Evolutionary conservation across 345 rosid genomes (phyloP).

Genomic region (Erodium maritimum): DNA sequence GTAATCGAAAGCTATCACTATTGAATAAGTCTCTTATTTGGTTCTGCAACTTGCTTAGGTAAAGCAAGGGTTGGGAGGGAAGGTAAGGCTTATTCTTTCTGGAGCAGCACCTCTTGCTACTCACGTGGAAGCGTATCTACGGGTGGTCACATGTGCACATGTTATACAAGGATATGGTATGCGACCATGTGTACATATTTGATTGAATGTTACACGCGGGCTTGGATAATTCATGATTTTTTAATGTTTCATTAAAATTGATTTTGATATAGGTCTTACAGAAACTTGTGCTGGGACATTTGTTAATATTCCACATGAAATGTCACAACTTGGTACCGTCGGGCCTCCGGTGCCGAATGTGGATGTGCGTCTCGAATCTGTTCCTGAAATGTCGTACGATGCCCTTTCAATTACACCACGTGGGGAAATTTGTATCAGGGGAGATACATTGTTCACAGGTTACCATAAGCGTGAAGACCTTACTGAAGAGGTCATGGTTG

Average conservation of each 20-base stretch:
- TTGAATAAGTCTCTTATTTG: conserved; percentile 3
- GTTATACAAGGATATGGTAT: conserved; percentile 98
- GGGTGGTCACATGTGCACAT: conserved; percentile 93
- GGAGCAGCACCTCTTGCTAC: conserved; percentile 91
- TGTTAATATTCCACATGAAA: conserved; percentile 72
- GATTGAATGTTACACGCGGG: too few relatives aligned
- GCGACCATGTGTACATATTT: neutral
- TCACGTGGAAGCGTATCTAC: conserved; percentile 77
- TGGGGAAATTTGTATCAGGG: conserved; percentile 82
- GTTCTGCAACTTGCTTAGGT: conserved; percentile 35
- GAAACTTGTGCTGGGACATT: conserved; percentile 95
- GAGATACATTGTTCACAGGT: conserved; percentile 69
- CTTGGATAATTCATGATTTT: neutral
- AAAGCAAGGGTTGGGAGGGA: conserved; percentile 88
- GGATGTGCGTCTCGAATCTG: conserved; percentile 79
- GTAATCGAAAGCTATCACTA: neutral
- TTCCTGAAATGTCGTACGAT: conserved; percentile 92
- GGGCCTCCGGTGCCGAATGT: conserved; percentile 98
- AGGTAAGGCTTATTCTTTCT: conserved; percentile 76
- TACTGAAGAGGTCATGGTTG: conserved; percentile 65
- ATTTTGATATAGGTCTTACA: conserved; percentile 52
- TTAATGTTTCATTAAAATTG: too few relatives aligned
- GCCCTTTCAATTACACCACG: conserved; percentile 74
- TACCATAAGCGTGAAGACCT: conserved; percentile 90
- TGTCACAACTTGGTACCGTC: conserved; percentile 75